Base-by-base conservation (phyloP, 139 green algal genomes). In the Picochlorum costavermella region DNA sequence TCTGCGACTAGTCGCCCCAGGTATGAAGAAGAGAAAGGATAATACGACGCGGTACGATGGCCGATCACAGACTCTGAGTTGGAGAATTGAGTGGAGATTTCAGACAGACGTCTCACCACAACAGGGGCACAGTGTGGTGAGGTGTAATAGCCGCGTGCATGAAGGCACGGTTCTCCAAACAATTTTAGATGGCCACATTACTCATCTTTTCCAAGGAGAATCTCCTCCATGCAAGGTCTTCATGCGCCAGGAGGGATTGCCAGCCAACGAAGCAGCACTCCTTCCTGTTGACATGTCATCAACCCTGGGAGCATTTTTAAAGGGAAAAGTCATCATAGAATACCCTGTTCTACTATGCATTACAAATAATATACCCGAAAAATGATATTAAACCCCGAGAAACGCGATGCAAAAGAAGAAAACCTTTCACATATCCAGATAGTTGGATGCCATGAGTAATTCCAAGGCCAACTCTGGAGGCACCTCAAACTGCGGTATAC, bases 371-470 rank as follows among this genome's bases (percentile, higher is more conserved):
- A n/a, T 25, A 26, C 46, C 17, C 46, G 46, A 51, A 6, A n/a
- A 51, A 14, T 51, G 10, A 40, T 8, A 40, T 49, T 10, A 49
- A 17, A 49, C 12, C 43, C 43, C 14, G 9, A 51, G 46, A 51
- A 20, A 26, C 16, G 3, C 16, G 6, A 51, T 51, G 5, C 17
- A 53, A 26, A 53, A 20, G 46, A 0, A 53, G n/a, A 53, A 6
- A 11, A 28, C 12, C 6, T 12, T 6, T 78, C 50, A 96, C n/a
- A 78, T 87, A 66, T 97, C 92, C 37, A 98, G 58, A 64, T 92
- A 98, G 70, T 98, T 97, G 13, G 90, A 75, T 6, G 94, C 92
- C 83, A 97, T 95, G 4, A 98, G 75, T 40, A 98, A 80, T 70
- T 98, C 87, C 67, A 98, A 63, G 2, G 93, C 93, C 46, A 94